Percentiles rank a stretch among this genome's conserved stretches.
These are phyloP conservation scores for Knoxdaviesia capensis DNA, from an alignment of 2,329 filamentous ascomycete genomes.

Conservation along the genomic window DNA sequence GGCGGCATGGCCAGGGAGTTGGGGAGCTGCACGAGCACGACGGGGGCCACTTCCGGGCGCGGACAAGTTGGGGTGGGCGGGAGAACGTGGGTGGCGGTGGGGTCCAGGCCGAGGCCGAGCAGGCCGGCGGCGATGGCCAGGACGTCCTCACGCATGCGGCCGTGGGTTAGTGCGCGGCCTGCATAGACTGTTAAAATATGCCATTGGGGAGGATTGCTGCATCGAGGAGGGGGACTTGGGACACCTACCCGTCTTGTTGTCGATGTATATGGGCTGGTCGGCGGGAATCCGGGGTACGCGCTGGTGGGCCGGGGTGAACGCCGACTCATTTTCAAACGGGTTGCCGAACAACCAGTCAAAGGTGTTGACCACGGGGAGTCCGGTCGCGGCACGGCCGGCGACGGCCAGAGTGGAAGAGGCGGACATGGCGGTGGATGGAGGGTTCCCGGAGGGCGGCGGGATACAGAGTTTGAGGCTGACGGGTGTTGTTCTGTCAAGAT, in stretches of 20 bases:
- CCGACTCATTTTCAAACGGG: slow-evolving; percentile 14
- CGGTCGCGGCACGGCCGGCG: background rate
- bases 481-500: no score
- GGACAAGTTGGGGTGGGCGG: slow-evolving; percentile 18
- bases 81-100: slow-evolving; percentile 13
- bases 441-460: no score
- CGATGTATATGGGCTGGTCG: slow-evolving; percentile 16
- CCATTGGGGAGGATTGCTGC: background rate
- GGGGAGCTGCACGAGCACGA: slow-evolving; percentile 21
- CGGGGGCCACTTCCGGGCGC: slow-evolving; percentile 17
- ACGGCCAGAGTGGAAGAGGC: slow-evolving; percentile 1
- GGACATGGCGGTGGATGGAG: background rate
- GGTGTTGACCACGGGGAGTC: slow-evolving; percentile 10
- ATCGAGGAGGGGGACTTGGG: background rate
- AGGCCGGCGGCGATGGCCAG: slow-evolving; percentile 16
- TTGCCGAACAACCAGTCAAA: slow-evolving; percentile 18
- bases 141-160: slow-evolving; percentile 14
- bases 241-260: slow-evolving; percentile 17
- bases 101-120: slow-evolving; percentile 15
- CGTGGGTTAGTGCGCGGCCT: slow-evolving; percentile 17
- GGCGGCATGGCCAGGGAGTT: slow-evolving; percentile 19
- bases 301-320: slow-evolving; percentile 11
- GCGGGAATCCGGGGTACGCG: slow-evolving; percentile 13
- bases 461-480: no score
- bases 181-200: background rate